Base-by-base conservation (phyloP, 768 basidiomycete species). In the Phlebiopsis gigantea region DNA sequence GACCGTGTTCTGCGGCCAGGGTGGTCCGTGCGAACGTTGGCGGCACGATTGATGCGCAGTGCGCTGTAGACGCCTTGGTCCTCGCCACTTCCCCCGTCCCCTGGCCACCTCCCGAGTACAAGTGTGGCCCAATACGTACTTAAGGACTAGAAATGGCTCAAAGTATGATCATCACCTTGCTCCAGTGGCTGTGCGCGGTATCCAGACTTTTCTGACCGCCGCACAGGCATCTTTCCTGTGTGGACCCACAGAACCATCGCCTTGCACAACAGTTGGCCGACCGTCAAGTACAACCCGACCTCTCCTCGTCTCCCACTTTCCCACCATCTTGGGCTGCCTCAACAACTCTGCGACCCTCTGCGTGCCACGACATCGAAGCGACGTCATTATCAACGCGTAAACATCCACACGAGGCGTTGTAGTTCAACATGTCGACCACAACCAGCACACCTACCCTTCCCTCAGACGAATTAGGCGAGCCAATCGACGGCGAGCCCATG, bases 161-260 rank as follows among this genome's bases (percentile, higher is more conserved):
- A n/a, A n/a, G n/a, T n/a, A n/a, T n/a, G n/a, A n/a, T n/a, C n/a
- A n/a, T n/a, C n/a, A n/a, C n/a, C n/a, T n/a, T n/a, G n/a, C n/a
- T n/a, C n/a, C n/a, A n/a, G n/a, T n/a, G n/a, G n/a, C n/a, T n/a
- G n/a, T n/a, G n/a, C n/a, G n/a, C n/a, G n/a, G n/a, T n/a, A 39
- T 17, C 12, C 34, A 12, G 34, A 17, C 34, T 17, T 12, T 39
- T 39, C 34, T 39, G 34, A 39, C 34, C 12, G 17, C 34, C n/a
- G 12, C 8, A 39, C 12, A 39, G 12, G 12, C 34, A 17, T 17
- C 31, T 14, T 17, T 10, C 34, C 34, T 3, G n/a, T 22, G 44
- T 53, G 58, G 58, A 59, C 58, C 58, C 58, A 59, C 58, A 59
- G 25, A 47, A 29, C 53, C 58, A 59, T 55, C 58, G 58, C 46